Percentiles rank a stretch among this genome's conserved stretches.
Conservation (phyloP, 306 rosid genomes). For the Rubus idaeus region DNA sequence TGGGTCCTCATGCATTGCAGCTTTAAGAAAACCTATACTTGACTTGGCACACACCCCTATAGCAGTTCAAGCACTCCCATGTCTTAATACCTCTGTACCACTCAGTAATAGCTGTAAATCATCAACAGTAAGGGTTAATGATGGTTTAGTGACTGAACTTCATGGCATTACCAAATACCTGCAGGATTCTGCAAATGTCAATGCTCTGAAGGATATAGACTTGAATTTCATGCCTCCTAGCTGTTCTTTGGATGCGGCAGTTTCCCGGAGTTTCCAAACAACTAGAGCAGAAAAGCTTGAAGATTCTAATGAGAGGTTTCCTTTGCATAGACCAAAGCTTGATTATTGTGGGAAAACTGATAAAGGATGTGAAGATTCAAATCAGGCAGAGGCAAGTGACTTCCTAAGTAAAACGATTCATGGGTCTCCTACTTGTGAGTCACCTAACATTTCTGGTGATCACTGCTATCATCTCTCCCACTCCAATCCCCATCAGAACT, state of each 20-base stretch:
- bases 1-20: conserved; percentile 29
- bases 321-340: conserved; percentile 34
- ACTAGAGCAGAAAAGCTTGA: conserved; percentile 23
- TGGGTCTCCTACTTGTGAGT: conserved; percentile 16
- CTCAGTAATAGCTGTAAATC: conserved; percentile 28
- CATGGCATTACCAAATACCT: conserved; percentile 27
- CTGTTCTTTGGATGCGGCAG: conserved; percentile 29
- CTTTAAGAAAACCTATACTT: neutral
- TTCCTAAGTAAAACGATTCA: conserved; percentile 18
- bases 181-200: conserved; percentile 26
- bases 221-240: conserved; percentile 43
- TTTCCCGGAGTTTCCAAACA: conserved; percentile 29
- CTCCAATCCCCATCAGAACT: conserved; percentile 27
- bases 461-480: conserved; percentile 22
- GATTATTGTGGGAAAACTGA: conserved; percentile 17
- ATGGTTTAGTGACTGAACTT: conserved; percentile 23
- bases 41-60: neutral
- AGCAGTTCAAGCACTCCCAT: conserved; percentile 36
- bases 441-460: conserved; percentile 21
- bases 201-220: conserved; percentile 36
- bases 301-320: conserved; percentile 20
- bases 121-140: conserved; percentile 11
- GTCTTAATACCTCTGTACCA: conserved; percentile 28
- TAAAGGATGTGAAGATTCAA: conserved; percentile 28
- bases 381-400: conserved; percentile 27